phyloP scores from a whole-genome alignment of 306 rosid genomes.

The Dalbergia cultrata region DNA sequence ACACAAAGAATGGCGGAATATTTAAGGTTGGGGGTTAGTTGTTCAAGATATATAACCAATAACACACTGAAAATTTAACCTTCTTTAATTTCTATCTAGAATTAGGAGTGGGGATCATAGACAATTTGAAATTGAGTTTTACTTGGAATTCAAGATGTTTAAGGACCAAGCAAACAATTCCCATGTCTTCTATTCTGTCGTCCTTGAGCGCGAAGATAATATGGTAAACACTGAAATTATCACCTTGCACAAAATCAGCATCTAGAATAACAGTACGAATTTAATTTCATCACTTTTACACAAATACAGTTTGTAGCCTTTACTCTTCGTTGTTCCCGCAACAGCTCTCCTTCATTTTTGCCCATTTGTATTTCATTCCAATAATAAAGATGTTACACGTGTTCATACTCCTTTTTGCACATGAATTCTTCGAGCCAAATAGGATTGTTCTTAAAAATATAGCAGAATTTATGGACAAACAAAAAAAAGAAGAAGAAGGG shows the following conservation, averaged over 20 bases:
- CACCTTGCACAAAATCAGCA: not conserved
- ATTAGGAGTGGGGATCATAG: conserved; percentile 5
- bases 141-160: conserved; percentile 47
- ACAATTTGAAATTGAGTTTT: conserved; percentile 1
- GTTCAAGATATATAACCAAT: conserved; percentile 23
- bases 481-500: too few relatives aligned
- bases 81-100: not conserved
- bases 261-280: not conserved
- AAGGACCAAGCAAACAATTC: conserved; percentile 50
- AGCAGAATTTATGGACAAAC: too few relatives aligned
- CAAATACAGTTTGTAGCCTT: too few relatives aligned
- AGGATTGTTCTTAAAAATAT: too few relatives aligned
- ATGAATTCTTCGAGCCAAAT: too few relatives aligned
- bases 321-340: too few relatives aligned
- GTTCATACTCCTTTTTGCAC: too few relatives aligned
- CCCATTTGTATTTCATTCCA: too few relatives aligned
- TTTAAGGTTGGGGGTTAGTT: conserved; percentile 33
- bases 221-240: conserved; percentile 25
- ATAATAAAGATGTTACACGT: too few relatives aligned
- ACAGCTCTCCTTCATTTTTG: too few relatives aligned
- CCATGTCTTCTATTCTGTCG: not conserved
- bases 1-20: conserved; percentile 39
- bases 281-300: too few relatives aligned
- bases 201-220: not conserved
- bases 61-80: not conserved